phyloP scores from a whole-genome alignment of 805 yeast species.

The Cyberlindnera sargentensis region DNA sequence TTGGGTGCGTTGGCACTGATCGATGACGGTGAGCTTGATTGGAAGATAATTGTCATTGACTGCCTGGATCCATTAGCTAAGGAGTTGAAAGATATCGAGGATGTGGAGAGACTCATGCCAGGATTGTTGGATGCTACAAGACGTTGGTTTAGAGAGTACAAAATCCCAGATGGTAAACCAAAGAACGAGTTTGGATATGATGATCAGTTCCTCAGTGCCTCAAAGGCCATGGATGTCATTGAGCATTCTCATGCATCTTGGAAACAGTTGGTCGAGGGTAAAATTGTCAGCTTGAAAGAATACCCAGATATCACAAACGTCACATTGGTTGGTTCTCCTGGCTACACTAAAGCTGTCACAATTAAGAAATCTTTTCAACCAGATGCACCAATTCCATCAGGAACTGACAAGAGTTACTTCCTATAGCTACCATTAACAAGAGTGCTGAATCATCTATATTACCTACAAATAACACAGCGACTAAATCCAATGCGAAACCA shows the following conservation, averaged over 20 bases:
- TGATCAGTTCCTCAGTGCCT: slow-evolving; percentile 55
- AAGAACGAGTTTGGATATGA: slow-evolving; percentile 68
- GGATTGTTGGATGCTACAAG: slow-evolving; percentile 62
- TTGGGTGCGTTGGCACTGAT: slow-evolving; percentile 73
- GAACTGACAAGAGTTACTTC: slow-evolving; percentile 9
- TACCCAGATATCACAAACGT: slow-evolving; percentile 40
- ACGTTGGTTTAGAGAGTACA: slow-evolving; percentile 80
- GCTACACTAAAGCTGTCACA: slow-evolving; percentile 12
- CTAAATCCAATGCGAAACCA: background rate
- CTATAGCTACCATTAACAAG: background rate
- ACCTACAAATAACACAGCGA: background rate
- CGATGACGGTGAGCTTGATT: slow-evolving; percentile 95
- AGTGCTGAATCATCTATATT: background rate
- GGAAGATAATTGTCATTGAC: slow-evolving; percentile 79
- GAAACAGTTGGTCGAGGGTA: slow-evolving; percentile 46
- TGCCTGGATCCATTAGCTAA: slow-evolving; percentile 57
- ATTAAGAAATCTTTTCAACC: background rate
- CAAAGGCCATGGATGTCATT: slow-evolving; percentile 53
- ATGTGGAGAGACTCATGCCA: slow-evolving; percentile 63
- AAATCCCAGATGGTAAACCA: slow-evolving; percentile 76
- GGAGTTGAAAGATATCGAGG: slow-evolving; percentile 54
- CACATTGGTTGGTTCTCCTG: slow-evolving; percentile 45
- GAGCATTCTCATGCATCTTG: slow-evolving; percentile 64
- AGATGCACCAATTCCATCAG: slow-evolving; percentile 9
- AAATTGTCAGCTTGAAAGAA: slow-evolving; percentile 27